Evolutionary conservation across 2,329 filamentous ascomycete genomes (phyloP).

Genomic region (Neofusicoccum ribis): DNA sequence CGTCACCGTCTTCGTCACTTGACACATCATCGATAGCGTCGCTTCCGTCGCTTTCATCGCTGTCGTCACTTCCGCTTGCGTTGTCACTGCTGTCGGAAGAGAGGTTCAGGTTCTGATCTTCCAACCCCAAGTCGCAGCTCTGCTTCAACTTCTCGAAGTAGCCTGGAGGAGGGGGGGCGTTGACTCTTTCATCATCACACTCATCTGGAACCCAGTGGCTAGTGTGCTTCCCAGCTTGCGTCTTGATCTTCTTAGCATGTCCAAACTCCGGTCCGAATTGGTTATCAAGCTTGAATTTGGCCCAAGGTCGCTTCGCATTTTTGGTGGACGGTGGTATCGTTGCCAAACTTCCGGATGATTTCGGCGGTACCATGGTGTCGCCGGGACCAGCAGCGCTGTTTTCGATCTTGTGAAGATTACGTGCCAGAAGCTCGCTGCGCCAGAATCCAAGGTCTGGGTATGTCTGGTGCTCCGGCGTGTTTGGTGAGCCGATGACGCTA

Average conservation of each 20-base stretch:
- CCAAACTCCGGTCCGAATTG: neutral
- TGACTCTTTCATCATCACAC: neutral
- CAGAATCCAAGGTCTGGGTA: neutral
- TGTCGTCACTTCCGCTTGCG: neutral
- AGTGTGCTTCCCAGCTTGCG: neutral
- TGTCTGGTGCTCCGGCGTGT: neutral
- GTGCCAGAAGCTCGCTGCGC: neutral
- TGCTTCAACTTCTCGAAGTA: neutral
- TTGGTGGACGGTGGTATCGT: neutral
- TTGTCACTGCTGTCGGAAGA: too few species aligned
- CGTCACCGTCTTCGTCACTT: neutral
- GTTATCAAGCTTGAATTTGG: neutral
- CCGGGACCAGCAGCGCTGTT: neutral
- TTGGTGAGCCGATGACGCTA: neutral
- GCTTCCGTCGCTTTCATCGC: neutral
- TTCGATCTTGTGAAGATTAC: neutral
- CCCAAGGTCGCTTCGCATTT: neutral
- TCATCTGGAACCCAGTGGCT: neutral
- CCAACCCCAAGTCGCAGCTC: neutral
- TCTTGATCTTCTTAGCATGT: neutral
- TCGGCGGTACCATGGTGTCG: neutral
- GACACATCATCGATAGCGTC: neutral
- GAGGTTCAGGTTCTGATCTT: neutral
- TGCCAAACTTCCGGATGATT: too few species aligned
- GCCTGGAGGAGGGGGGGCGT: neutral